Percentiles rank a stretch among this genome's conserved stretches.
Evolutionary conservation across 2,329 filamentous ascomycete species (phyloP).

Genomic region (Cladosporium austrohemisphaericum): DNA sequence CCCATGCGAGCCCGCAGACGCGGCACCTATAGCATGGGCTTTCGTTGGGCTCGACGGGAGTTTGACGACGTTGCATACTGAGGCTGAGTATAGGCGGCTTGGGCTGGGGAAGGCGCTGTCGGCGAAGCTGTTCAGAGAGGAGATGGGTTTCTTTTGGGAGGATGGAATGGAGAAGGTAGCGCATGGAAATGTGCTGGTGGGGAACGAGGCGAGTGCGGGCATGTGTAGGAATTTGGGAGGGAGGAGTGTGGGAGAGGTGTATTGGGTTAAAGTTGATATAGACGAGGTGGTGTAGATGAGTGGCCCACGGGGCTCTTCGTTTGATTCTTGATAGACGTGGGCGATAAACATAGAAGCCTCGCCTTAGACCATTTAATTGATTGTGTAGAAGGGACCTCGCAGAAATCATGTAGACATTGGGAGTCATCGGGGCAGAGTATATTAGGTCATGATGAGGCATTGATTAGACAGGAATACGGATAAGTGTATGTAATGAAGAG

Average conservation of each 20-base stretch:
- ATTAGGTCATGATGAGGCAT: no score
- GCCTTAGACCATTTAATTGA: not conserved
- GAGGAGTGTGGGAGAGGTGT: conserved; percentile 51
- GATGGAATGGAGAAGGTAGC: conserved; percentile 48
- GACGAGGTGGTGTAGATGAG: conserved; percentile 13
- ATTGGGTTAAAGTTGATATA: conserved; percentile 53
- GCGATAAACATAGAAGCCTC: not conserved
- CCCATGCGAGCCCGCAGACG: conserved; percentile 40
- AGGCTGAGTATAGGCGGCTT: conserved; percentile 55
- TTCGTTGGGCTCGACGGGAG: conserved; percentile 61
- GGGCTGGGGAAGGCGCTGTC: conserved; percentile 63
- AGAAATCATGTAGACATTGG: no score
- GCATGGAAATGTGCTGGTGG: conserved; percentile 61
- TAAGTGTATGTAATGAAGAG: no score
- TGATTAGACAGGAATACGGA: no score
- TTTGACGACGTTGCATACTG: conserved; percentile 59
- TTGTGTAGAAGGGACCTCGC: no score
- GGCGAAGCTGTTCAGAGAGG: conserved; percentile 54
- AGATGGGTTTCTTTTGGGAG: conserved; percentile 38
- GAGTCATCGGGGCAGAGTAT: no score
- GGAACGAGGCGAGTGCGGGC: conserved; percentile 58
- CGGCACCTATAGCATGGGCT: conserved; percentile 61
- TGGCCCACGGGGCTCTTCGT: not conserved
- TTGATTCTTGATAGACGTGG: not conserved
- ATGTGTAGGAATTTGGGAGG: conserved; percentile 63